phyloP scores from a whole-genome alignment of 768 basidiomycete genomes.

The Cystobasidium onofrii region DNA sequence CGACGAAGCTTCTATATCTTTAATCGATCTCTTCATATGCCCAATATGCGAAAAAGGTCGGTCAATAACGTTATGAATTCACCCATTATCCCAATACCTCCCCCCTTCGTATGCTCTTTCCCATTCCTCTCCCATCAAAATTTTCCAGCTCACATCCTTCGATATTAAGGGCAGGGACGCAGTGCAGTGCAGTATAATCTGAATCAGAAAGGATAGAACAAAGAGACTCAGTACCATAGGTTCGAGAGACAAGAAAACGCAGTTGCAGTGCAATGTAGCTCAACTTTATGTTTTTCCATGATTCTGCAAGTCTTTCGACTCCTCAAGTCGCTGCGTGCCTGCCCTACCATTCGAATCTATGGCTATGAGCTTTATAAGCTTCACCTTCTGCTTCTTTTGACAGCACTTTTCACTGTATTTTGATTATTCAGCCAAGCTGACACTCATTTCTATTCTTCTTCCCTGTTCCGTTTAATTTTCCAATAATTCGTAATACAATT shows the following conservation, averaged over 20 bases:
- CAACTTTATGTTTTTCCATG: not conserved
- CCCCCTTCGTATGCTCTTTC: no score
- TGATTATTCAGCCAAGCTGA: no score
- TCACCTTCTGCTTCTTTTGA: no score
- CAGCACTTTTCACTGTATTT: no score
- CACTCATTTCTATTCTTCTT: no score
- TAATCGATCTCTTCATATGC: slow-evolving; percentile 88
- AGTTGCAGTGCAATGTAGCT: slow-evolving; percentile 13
- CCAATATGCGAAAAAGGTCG: slow-evolving; percentile 67
- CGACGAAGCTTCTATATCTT: slow-evolving; percentile 69
- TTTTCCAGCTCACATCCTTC: slow-evolving; percentile 53
- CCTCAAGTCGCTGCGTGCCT: not conserved
- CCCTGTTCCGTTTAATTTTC: no score
- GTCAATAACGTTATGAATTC: slow-evolving; percentile 43
- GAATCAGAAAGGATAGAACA: slow-evolving; percentile 50
- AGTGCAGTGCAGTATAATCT: slow-evolving; percentile 42
- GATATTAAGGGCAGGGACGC: slow-evolving; percentile 44
- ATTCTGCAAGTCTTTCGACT: not conserved
- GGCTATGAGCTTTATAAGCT: no score
- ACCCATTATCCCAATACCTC: not conserved
- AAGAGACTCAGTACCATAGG: not conserved
- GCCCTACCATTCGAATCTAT: not conserved
- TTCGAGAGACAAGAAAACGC: not conserved
- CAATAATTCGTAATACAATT: no score
- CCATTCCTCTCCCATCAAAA: no score